Percentiles rank a stretch among this genome's conserved stretches.
phyloP scores from a whole-genome alignment of 352 stramenopile genomes.

The Plasmopara muralis region DNA sequence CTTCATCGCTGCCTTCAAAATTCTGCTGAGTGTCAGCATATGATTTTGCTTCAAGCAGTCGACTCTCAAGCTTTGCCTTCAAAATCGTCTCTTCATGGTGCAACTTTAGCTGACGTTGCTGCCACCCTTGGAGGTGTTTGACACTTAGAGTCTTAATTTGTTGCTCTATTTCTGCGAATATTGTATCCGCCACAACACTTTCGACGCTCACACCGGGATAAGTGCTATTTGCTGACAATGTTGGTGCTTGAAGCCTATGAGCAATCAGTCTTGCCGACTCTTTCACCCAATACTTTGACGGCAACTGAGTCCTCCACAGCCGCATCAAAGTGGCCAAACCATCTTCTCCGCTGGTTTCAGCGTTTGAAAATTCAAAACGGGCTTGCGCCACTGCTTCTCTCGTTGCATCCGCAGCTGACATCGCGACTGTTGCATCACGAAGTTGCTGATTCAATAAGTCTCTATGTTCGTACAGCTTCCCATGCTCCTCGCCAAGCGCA shows the following conservation, averaged over 20 bases:
- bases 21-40: neutral
- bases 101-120: slow-evolving; percentile 21
- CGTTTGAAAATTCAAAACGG: slow-evolving; percentile 6
- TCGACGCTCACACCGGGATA: neutral
- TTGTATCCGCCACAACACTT: slow-evolving; percentile 16
- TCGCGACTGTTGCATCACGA: slow-evolving; percentile 13
- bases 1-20: neutral
- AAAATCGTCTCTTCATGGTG: slow-evolving; percentile 14
- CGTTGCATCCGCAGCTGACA: slow-evolving; percentile 9
- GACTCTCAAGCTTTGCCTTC: slow-evolving; percentile 18
- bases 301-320: slow-evolving; percentile 12
- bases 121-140: slow-evolving; percentile 16
- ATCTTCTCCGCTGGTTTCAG: slow-evolving; percentile 1
- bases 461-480: slow-evolving; percentile 22
- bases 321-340: slow-evolving; percentile 11
- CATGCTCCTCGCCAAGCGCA: slow-evolving; percentile 13
- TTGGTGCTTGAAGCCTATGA: neutral
- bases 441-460: slow-evolving; percentile 16
- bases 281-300: slow-evolving; percentile 1
- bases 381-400: slow-evolving; percentile 14
- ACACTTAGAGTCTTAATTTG: slow-evolving; percentile 31
- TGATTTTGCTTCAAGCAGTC: slow-evolving; percentile 12
- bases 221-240: neutral
- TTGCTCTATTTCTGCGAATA: slow-evolving; percentile 26
- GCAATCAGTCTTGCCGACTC: neutral